phyloP scores from a whole-genome alignment of 148 eudicot species.

The Spergularia bocconei region DNA sequence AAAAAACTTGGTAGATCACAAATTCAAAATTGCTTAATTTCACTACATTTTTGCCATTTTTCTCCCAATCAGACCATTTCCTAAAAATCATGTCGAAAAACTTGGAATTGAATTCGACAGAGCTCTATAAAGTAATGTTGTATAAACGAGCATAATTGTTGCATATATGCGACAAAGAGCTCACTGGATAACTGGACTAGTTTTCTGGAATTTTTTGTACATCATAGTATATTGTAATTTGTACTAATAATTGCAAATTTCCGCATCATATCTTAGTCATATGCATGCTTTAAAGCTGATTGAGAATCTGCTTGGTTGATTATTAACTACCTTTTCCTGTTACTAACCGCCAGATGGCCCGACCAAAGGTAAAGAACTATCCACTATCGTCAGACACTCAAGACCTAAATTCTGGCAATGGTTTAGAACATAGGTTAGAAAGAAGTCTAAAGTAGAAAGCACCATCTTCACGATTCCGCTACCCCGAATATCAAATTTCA shows the following conservation, averaged over 20 bases:
- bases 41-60: no score
- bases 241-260: neutral
- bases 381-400: neutral
- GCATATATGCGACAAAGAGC: constrained; percentile 24
- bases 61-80: no score
- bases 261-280: constrained; percentile 17
- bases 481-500: no score
- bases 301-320: neutral
- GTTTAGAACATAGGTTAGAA: neutral
- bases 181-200: neutral
- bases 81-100: no score
- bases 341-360: neutral
- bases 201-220: neutral
- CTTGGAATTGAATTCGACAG: no score
- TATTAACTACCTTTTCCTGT: neutral
- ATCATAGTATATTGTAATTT: neutral
- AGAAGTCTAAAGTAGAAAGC: no score
- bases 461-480: no score
- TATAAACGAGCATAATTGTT: neutral
- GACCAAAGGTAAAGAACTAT: neutral
- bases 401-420: neutral
- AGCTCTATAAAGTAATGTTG: neutral
- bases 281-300: constrained; percentile 8
- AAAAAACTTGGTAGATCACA: no score
- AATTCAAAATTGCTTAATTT: no score